Percentiles rank a stretch among this genome's conserved stretches.
These are phyloP conservation scores for Mediolabrus comicus DNA, from an alignment of 108 stramenopile species.

Conservation along the genomic window DNA sequence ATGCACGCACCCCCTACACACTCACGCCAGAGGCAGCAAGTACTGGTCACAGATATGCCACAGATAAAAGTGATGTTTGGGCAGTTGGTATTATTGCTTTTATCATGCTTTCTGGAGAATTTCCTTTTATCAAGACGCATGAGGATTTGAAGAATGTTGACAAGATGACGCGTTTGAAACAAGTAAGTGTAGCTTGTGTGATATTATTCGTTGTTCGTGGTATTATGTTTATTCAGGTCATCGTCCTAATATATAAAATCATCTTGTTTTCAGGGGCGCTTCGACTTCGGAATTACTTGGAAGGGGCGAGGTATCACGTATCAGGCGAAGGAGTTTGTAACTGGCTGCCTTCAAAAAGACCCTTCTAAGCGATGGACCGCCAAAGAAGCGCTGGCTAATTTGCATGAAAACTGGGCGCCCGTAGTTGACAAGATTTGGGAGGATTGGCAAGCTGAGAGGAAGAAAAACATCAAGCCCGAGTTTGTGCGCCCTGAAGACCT, in stretches of 20 bases:
- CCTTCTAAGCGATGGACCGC: conserved; percentile 52
- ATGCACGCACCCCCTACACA: conserved; percentile 40
- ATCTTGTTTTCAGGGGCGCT: conserved; percentile 16
- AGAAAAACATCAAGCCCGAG: conserved; percentile 29
- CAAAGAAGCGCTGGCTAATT: conserved; percentile 46
- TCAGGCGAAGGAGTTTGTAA: conserved; percentile 39
- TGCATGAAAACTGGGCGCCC: conserved; percentile 48
- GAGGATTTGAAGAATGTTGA: conserved; percentile 43
- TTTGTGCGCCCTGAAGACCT: conserved; percentile 25
- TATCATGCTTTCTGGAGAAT: conserved; percentile 69
- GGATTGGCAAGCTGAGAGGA: conserved; percentile 30
- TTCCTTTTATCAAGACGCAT: conserved; percentile 48
- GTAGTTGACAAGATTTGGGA: conserved; percentile 47
- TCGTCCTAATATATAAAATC: neutral
- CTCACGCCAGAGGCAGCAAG: conserved; percentile 45
- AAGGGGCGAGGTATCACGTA: conserved; percentile 42
- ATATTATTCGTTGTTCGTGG: neutral
- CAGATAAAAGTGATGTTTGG: conserved; percentile 83
- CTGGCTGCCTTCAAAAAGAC: conserved; percentile 47
- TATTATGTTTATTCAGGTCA: neutral
- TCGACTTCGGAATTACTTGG: conserved; percentile 50
- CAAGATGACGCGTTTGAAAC: conserved; percentile 33
- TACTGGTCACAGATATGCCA: conserved; percentile 17
- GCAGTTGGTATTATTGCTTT: conserved; percentile 80
- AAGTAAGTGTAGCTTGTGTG: conserved; percentile 14